Percentiles rank a stretch among this genome's conserved stretches.
Evolutionary conservation across 1,139 yeast species (phyloP).

Genomic region (Yueomyces sp.): DNA sequence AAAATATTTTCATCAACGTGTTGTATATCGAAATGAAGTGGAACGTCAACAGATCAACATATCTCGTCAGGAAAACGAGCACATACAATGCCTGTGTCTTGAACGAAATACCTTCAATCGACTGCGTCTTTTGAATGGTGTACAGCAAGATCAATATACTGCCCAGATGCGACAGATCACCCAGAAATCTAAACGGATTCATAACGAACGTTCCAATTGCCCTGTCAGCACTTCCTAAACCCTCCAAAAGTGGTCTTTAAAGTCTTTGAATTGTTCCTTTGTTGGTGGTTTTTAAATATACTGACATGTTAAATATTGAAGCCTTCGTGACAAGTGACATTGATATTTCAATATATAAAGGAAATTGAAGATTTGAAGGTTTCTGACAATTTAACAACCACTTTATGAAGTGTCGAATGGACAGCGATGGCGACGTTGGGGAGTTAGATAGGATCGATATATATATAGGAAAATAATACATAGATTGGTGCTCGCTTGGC

Average conservation of each 20-base stretch:
- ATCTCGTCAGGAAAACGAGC: conserved; percentile 68
- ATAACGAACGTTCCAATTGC: conserved; percentile 10
- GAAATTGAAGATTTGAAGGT: no score
- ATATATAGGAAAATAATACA: no score
- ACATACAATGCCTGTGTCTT: conserved; percentile 79
- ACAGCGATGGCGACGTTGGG: no score
- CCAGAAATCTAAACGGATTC: conserved; percentile 42
- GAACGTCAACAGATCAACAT: conserved; percentile 46
- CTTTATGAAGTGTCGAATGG: no score
- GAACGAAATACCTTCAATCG: conserved; percentile 75
- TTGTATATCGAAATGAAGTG: conserved; percentile 60
- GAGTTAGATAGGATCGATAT: no score
- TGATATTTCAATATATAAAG: no score
- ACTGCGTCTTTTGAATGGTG: conserved; percentile 50
- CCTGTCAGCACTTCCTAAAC: not conserved
- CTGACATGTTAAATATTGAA: no score
- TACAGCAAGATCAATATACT: conserved; percentile 66
- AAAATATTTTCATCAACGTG: conserved; percentile 67
- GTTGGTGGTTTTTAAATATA: no score
- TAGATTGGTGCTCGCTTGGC: not conserved
- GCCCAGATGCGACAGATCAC: conserved; percentile 75
- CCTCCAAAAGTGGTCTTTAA: not conserved
- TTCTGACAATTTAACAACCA: no score
- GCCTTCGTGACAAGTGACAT: no score
- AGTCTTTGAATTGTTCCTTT: not conserved